Evolutionary conservation across 2,329 filamentous ascomycete species (phyloP), one percentile per base, ranked within the genome.

Genomic region (Sclerotinia subarctica): DNA sequence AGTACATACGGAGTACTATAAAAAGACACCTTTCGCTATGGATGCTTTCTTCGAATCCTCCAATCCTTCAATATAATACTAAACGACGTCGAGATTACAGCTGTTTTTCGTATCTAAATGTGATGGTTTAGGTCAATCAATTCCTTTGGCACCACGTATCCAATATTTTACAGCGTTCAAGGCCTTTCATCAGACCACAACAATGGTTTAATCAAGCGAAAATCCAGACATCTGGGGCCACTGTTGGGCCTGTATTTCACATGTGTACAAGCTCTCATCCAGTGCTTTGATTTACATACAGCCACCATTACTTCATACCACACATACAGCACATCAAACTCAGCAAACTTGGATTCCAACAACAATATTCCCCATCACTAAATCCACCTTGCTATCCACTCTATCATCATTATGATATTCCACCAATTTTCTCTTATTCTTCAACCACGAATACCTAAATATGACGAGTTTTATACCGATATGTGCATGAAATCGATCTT

Each of bases 251-350:
- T 62, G 13, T 51, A 21, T 51, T 21, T 42, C 46, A 51, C 13
- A 62, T 62, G 59, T 62, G 59, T 51, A 51, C 59, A 62, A 62
- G 59, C n/a, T 62, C 59, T 51, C 59, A 38, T 62, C 46, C 59
- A 62, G 59, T 62, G 26, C 15, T 21, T 49, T 62, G 24, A 13
- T 21, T 57, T 17, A 3, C 17, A 21, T 38, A 35, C 29, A 38
- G 8, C 59, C 29, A 49, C 11, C 46, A 38, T 62, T 24, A 49
- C 58, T 62, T 24, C 46, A 62, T 51, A 13, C 19, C 57, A 47
- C 51, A 26, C 59, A 47, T 62, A 26, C 59, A 51, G 24, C 46
- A 62, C 59, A 62, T 38, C 38, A 38, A 38, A 38, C 13, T 62
- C 58, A 49, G 8, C 21, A 38, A 49, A 49, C 44, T 49, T 49